Conservation (phyloP, 352 stramenopile genomes). For the Pythium volutum region DNA sequence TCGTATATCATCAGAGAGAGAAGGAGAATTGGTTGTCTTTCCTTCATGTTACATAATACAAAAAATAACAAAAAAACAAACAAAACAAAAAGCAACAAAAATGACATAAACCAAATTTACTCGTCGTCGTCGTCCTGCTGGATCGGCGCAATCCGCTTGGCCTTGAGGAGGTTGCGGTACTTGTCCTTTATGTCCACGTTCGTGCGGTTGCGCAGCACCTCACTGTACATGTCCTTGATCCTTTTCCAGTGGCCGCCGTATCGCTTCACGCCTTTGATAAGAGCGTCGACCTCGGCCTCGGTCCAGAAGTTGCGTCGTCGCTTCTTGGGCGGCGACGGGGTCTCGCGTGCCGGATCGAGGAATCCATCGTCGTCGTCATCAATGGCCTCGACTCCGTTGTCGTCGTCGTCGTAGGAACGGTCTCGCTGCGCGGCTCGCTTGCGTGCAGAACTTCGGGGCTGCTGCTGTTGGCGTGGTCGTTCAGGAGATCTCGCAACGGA, state of each 20-base stretch:
- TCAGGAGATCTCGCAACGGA: background rate
- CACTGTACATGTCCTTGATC: conserved; percentile 58
- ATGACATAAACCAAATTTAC: background rate
- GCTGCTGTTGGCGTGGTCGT: background rate
- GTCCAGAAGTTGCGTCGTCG: conserved; percentile 43
- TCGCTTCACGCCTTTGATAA: conserved; percentile 54
- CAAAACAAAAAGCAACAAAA: conserved; percentile 5
- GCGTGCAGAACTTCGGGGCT: background rate
- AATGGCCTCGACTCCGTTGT: conserved; percentile 18
- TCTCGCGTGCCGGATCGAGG: conserved; percentile 11
- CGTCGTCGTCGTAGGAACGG: background rate
- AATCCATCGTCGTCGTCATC: conserved; percentile 21
- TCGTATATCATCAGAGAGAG: background rate
- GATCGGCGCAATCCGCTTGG: conserved; percentile 32
- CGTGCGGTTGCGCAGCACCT: conserved; percentile 43
- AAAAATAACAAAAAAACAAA: background rate
- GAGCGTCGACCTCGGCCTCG: conserved; percentile 46
- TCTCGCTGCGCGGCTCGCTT: conserved; percentile 4
- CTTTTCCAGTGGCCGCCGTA: conserved; percentile 55
- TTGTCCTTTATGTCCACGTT: conserved; percentile 87
- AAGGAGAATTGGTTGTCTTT: background rate
- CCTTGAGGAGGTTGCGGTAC: conserved; percentile 69
- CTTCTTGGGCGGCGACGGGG: background rate
- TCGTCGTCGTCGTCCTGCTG: conserved; percentile 1
- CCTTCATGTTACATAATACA: conserved; percentile 3